Conservation (phyloP, 176 grass and related monocot genomes). For the Chrysopogon serrulatus region DNA sequence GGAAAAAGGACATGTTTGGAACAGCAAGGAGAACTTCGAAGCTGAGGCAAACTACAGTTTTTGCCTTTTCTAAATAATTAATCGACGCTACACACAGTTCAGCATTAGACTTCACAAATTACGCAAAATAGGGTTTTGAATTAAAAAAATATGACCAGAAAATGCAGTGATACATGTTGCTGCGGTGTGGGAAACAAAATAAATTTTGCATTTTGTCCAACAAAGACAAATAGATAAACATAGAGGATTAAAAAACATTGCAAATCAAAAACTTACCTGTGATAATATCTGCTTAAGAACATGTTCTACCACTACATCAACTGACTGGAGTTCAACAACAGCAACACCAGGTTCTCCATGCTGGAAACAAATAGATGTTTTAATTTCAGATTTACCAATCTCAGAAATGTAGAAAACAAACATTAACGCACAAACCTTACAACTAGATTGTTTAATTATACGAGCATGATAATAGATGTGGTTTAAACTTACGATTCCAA, state of each 20-base stretch:
- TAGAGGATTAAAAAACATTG: neutral
- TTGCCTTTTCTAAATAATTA: too few species aligned
- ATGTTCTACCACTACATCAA: conserved; percentile 88
- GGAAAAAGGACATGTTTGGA: neutral
- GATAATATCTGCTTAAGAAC: conserved; percentile 91
- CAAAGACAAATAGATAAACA: too few species aligned
- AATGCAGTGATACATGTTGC: neutral
- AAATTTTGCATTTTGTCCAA: neutral
- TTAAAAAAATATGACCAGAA: neutral
- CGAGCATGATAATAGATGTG: neutral
- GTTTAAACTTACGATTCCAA: conserved; percentile 88
- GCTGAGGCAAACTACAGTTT: neutral
- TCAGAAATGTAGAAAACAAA: too few species aligned
- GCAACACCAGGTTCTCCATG: conserved; percentile 94
- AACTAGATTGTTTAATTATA: conserved; percentile 15
- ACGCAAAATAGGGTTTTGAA: neutral
- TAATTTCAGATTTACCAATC: neutral
- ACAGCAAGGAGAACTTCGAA: neutral
- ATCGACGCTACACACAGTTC: neutral
- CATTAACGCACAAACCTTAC: too few species aligned
- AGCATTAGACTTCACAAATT: neutral
- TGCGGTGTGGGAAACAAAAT: neutral
- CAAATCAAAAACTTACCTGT: conserved; percentile 35
- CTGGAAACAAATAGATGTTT: conserved; percentile 39
- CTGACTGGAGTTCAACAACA: conserved; percentile 79